phyloP scores from a whole-genome alignment of 352 stramenopile genomes.

The Halophytophthora polymorphica region DNA sequence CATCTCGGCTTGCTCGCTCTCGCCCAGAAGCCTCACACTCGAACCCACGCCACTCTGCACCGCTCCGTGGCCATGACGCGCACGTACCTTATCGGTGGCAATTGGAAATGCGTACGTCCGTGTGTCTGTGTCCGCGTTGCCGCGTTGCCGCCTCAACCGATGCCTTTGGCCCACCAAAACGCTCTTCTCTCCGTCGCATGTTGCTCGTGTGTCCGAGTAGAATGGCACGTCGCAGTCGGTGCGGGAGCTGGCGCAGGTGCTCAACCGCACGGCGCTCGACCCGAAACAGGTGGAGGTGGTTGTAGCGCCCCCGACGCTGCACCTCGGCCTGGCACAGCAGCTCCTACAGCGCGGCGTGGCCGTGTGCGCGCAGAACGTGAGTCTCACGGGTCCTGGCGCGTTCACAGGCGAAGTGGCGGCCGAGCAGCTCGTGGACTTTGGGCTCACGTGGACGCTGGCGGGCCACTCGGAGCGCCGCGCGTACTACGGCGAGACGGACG shows the following conservation, averaged over 20 bases:
- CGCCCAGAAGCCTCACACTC: too few relatives aligned
- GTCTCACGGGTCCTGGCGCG: constrained; percentile 82
- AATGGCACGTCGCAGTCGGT: constrained; percentile 81
- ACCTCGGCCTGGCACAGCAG: constrained; percentile 50
- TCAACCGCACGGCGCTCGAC: constrained; percentile 71
- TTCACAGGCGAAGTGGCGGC: constrained; percentile 92
- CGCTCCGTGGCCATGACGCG: constrained; percentile 56
- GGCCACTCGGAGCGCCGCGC: constrained; percentile 92
- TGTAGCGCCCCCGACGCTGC: constrained; percentile 73
- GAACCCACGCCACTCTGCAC: too few relatives aligned
- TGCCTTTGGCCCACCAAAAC: too few relatives aligned
- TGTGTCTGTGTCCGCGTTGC: not conserved
- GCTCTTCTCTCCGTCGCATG: too few relatives aligned
- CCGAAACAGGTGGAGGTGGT: constrained; percentile 70
- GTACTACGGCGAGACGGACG: constrained; percentile 91
- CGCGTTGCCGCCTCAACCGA: not conserved
- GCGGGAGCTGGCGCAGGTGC: constrained; percentile 82
- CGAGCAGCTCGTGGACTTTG: constrained; percentile 88
- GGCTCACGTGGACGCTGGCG: constrained; percentile 78
- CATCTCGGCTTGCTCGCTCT: too few relatives aligned
- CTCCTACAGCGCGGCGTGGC: constrained; percentile 57
- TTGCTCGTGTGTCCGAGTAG: constrained; percentile 8
- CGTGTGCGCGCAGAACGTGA: constrained; percentile 82
- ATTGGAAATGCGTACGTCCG: constrained; percentile 93
- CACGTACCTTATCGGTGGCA: constrained; percentile 91